These are phyloP conservation scores for Blastosporella zonata DNA, from an alignment of 1,284 basidiomycete genomes.

Conservation along the genomic window DNA sequence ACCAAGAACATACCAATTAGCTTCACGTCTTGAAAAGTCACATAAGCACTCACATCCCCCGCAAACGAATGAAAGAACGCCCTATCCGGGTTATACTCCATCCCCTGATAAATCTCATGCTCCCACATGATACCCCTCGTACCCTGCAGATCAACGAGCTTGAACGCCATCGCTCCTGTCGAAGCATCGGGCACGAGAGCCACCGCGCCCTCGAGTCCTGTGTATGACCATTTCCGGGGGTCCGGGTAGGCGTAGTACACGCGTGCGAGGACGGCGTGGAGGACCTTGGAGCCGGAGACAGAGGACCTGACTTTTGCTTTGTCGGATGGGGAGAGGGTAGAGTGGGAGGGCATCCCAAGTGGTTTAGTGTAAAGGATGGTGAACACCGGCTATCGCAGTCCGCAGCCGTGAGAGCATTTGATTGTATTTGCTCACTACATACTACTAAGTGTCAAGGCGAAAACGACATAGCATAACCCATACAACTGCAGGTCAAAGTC, in stretches of 20 bases:
- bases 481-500: no score
- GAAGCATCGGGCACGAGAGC: conserved; percentile 67
- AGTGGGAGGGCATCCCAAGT: conserved; percentile 62
- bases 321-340: conserved; percentile 69
- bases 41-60: conserved; percentile 70
- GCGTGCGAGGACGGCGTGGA: conserved; percentile 74
- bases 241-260: conserved; percentile 85
- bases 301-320: conserved; percentile 74
- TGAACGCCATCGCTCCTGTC: conserved; percentile 61
- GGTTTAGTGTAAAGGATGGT: conserved; percentile 9
- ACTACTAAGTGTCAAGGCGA: no score
- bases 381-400: background rate
- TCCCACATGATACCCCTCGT: conserved; percentile 92
- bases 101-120: conserved; percentile 86
- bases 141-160: conserved; percentile 79
- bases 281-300: conserved; percentile 68
- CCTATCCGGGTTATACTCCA: conserved; percentile 85
- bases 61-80: conserved; percentile 94
- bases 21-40: conserved; percentile 6
- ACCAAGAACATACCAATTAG: conserved; percentile 5
- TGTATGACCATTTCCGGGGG: conserved; percentile 78
- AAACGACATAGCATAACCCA: no score
- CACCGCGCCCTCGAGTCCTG: conserved; percentile 82
- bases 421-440: no score
- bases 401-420: no score